Evolutionary conservation across 441 rosid species (phyloP), one percentile per base, ranked within the genome.

Genomic region (Pelargonium cotyledonis): DNA sequence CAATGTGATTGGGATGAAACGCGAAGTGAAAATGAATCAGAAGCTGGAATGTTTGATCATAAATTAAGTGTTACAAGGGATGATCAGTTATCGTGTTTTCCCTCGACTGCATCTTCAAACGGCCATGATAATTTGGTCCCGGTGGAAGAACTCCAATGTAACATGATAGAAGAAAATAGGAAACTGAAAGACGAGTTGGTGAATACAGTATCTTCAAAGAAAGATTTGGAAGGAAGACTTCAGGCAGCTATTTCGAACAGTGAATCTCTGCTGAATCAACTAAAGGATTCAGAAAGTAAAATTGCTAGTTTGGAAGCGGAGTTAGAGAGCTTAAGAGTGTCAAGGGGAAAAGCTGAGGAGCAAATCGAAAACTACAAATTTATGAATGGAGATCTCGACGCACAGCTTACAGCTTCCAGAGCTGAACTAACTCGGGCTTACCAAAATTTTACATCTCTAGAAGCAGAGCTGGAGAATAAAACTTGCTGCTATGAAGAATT

Each of bases 391-490:
- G 99, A 95, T 72, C 87, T 89, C 40, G 92, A 95, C 68, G 61
- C 61, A n/a, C 88, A 90, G 77, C 85, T 91, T 43, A 76, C 89
- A 44, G 81, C 86, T 65, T 65, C 84, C 14, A 88, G 72, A 78
- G 81, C 83, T 74, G 85, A 86, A 72, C 73, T 87, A 76, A 87
- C 83, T 15, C 91, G 85, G 84, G 79, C 78, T 49, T 66, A 85
- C 71, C 85, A 88, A 76, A 89, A 85, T 77, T 82, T 83, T 23
- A 82, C 92, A 8, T 90, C 94, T 16, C 78, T 95, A 76, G 97
- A 91, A 82, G 87, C 86, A 68, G 99, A 95, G 58, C 74, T 91
- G 76, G 96, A 91, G 80, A 87, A 90, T 72, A 85, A 85, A 80
- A 85, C 70, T 49, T 82, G 79, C 68, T 86, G 92, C 65, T 95